Evolutionary conservation across 768 basidiomycete genomes (phyloP).

Genomic region (Boletus vinaceobasis): DNA sequence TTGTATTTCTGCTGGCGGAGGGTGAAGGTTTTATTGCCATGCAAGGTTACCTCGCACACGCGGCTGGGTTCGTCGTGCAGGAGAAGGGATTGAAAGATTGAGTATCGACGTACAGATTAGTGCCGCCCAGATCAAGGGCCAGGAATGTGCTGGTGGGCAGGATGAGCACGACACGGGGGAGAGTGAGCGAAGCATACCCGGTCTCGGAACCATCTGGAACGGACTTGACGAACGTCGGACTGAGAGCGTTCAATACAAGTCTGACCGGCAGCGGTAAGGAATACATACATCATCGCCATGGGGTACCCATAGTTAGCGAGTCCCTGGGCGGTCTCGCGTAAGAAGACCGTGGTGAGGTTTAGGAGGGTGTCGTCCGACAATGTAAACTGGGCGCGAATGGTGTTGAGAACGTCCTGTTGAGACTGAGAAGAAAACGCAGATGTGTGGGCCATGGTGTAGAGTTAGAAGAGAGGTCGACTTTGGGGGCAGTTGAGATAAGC

Average conservation of each 20-base stretch:
- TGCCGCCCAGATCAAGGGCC: constrained; percentile 95
- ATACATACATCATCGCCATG: constrained; percentile 87
- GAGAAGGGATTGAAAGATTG: not conserved
- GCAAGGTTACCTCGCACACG: constrained; percentile 90
- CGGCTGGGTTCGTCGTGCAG: constrained; percentile 51
- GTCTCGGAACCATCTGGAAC: constrained; percentile 93
- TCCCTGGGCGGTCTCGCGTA: constrained; percentile 75
- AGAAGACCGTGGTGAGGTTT: constrained; percentile 73
- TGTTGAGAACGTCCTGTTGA: constrained; percentile 51
- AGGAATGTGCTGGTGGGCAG: constrained; percentile 73
- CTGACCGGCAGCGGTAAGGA: not conserved
- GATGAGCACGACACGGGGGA: constrained; percentile 3
- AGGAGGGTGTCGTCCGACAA: constrained; percentile 59
- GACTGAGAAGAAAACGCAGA: constrained; percentile 41
- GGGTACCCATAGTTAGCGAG: constrained; percentile 68
- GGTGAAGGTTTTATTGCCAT: constrained; percentile 84
- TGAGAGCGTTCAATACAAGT: constrained; percentile 26
- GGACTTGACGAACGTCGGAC: constrained; percentile 93
- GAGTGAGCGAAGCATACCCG: constrained; percentile 53
- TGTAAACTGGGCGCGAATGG: constrained; percentile 71
- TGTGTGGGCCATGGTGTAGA: constrained; percentile 34
- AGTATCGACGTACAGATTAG: constrained; percentile 76
- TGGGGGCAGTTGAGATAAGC: not conserved
- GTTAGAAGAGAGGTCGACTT: not conserved
- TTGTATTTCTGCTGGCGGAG: constrained; percentile 96